Percentiles rank a stretch among this genome's conserved stretches.
Conservation (phyloP, 2,329 filamentous ascomycete genomes). For the Ceratocystiopsis sp. region DNA sequence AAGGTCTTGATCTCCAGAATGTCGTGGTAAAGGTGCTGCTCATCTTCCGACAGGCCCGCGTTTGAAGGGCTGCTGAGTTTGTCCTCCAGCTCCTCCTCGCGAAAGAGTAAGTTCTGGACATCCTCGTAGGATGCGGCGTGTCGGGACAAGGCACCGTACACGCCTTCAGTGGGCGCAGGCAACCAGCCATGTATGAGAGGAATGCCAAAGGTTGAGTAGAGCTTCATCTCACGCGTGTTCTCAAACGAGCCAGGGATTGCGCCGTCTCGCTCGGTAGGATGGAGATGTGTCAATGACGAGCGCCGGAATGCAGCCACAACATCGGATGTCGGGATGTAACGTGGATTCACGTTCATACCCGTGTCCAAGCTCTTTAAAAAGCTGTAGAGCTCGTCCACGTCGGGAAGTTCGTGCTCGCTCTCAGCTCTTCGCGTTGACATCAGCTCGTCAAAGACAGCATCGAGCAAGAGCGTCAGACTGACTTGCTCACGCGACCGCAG, state of each 20-base stretch:
- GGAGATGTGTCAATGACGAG: constrained; percentile 34
- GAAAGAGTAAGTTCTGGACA: constrained; percentile 73
- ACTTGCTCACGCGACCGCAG: constrained; percentile 72
- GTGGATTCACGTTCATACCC: constrained; percentile 95
- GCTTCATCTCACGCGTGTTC: constrained; percentile 69
- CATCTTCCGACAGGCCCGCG: constrained; percentile 46
- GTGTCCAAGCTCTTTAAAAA: constrained; percentile 84
- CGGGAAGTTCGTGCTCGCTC: constrained; percentile 50
- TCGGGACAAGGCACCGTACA: constrained; percentile 52
- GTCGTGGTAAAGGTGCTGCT: constrained; percentile 69
- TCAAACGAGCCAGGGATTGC: constrained; percentile 60
- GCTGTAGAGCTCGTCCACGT: constrained; percentile 71
- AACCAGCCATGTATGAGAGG: constrained; percentile 91
- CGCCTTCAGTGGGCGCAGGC: constrained; percentile 47
- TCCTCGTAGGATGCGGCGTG: constrained; percentile 80
- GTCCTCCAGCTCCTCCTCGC: constrained; percentile 72
- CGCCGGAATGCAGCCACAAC: constrained; percentile 29
- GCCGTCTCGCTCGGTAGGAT: constrained; percentile 30
- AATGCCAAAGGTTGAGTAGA: constrained; percentile 79
- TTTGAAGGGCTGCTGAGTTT: constrained; percentile 39
- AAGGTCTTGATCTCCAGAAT: constrained; percentile 74
- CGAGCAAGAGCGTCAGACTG: constrained; percentile 66
- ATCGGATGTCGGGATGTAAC: constrained; percentile 49
- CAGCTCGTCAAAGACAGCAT: constrained; percentile 85
- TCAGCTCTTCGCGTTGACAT: constrained; percentile 58